A percentile compares a stretch with the other conserved stretches of the same genome.
phyloP scores from a whole-genome alignment of 306 rosid species.

The Prosopis cineraria region DNA sequence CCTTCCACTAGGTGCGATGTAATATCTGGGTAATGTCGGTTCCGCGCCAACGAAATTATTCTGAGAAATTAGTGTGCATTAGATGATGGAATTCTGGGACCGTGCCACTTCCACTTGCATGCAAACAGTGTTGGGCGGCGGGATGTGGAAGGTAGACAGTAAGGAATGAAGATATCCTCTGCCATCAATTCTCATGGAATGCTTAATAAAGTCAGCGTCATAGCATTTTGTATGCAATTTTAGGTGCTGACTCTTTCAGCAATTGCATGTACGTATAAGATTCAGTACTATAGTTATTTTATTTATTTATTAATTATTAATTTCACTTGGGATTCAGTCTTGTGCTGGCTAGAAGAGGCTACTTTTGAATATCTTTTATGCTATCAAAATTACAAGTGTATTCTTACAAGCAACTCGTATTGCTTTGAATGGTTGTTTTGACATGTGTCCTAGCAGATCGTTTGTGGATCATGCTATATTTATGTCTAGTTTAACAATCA shows the following conservation, averaged over 20 bases:
- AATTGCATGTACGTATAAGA: not conserved
- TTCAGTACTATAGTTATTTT: not conserved
- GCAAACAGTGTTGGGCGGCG: constrained; percentile 11
- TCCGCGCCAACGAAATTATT: not conserved
- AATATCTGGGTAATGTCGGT: not conserved
- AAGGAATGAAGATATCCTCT: not conserved
- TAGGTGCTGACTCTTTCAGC: not conserved
- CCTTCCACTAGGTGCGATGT: not conserved
- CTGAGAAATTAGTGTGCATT: constrained; percentile 16
- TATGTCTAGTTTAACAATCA: constrained; percentile 35
- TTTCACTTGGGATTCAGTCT: not conserved
- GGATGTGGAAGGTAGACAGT: not conserved
- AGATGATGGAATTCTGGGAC: not conserved
- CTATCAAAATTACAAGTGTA: constrained; percentile 1
- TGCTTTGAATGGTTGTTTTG: constrained; percentile 19
- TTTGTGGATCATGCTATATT: not conserved
- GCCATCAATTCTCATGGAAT: not conserved
- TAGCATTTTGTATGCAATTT: constrained; percentile 13
- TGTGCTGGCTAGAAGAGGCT: constrained; percentile 1
- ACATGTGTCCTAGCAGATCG: constrained; percentile 13
- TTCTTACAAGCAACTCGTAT: not conserved
- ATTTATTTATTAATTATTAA: not conserved
- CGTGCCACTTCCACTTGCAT: constrained; percentile 1
- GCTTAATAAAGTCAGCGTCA: not conserved
- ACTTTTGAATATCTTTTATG: constrained; percentile 10